phyloP scores from a whole-genome alignment of 495 filamentous ascomycete species.

The Penicillium manginii region DNA sequence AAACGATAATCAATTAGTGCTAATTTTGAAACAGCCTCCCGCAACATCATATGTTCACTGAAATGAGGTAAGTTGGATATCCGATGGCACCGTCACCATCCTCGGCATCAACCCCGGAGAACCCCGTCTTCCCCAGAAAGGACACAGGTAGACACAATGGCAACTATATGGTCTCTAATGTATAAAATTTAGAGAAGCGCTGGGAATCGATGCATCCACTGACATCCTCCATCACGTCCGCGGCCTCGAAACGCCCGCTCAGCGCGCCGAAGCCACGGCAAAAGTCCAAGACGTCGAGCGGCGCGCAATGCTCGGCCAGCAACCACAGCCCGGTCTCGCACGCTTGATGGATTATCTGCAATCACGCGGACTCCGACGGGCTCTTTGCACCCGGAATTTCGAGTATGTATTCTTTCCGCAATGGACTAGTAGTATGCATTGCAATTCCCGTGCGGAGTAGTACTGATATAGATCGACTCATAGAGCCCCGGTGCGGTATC shows the following conservation, averaged over 20 bases:
- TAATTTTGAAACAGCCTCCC: constrained; percentile 62
- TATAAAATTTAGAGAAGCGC: constrained; percentile 46
- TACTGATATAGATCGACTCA: background rate
- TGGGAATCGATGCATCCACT: constrained; percentile 65
- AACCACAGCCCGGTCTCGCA: constrained; percentile 76
- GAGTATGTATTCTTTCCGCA: constrained; percentile 49
- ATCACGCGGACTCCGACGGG: constrained; percentile 65
- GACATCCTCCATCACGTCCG: constrained; percentile 93
- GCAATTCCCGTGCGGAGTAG: no score
- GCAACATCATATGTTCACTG: constrained; percentile 91
- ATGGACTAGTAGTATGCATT: background rate
- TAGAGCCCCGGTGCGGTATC: constrained; percentile 66
- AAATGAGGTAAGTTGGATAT: constrained; percentile 69
- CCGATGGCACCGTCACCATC: no score
- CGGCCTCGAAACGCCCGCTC: constrained; percentile 60
- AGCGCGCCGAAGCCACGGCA: constrained; percentile 66
- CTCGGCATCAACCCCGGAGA: background rate
- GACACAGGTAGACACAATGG: no score
- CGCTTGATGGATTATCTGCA: constrained; percentile 82
- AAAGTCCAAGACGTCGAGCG: constrained; percentile 79
- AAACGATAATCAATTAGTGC: background rate
- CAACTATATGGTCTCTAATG: background rate
- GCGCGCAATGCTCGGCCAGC: constrained; percentile 74
- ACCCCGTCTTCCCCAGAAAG: background rate
- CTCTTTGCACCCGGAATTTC: constrained; percentile 93